Evolutionary conservation across 2,329 filamentous ascomycete genomes (phyloP), one percentile per base, ranked within the genome.

Genomic region (Aspergillus aculeatinus): DNA sequence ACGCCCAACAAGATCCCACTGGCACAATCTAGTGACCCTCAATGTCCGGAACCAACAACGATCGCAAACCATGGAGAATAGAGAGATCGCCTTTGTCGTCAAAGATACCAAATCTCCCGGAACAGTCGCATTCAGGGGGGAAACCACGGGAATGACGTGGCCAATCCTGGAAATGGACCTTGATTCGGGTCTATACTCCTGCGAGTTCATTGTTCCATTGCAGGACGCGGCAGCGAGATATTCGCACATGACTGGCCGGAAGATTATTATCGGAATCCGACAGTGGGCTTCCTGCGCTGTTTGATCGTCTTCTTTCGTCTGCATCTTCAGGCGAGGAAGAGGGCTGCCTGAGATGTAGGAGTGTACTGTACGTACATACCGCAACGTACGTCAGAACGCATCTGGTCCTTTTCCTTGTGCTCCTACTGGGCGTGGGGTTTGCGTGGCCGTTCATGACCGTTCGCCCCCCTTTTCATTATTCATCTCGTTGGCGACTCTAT

Each of bases 321-420:
- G 27, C 27, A 29, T 29, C 27, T 29, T 29, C 27, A 42, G 27
- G 25, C 23, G 23, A 14, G 29, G 19, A 10, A 23, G 9, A 29
- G 27, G 27, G 25, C 42, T 48, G 53, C 16, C 21, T 31, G 27
- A 42, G 52, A 12, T 48, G 27, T 19, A 48, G 9, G 23, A 23
- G 23, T 23, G 27, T 29, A 29, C 27, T 29, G 27, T 29, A 29
- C 27, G 27, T 29, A 29, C 27, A 29, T 29, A 29, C 31, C n/a
- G 16, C 31, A 48, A 44, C 16, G 53, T 48, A 25, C 42, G 53
- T 55, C 53, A 55, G 16, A 42, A 48, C 27, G 53, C 53, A 47
- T 55, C 48, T 7, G 39, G 19, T 50, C 35, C 33, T 14, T 48
- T 23, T 50, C 31, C 23, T 12, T 35, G n/a, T n/a, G 14, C 39